Percentiles rank a stretch among this genome's conserved stretches.
These are phyloP conservation scores for Desmodesmus armatus DNA, from an alignment of 139 green algal species.

Conservation along the genomic window DNA sequence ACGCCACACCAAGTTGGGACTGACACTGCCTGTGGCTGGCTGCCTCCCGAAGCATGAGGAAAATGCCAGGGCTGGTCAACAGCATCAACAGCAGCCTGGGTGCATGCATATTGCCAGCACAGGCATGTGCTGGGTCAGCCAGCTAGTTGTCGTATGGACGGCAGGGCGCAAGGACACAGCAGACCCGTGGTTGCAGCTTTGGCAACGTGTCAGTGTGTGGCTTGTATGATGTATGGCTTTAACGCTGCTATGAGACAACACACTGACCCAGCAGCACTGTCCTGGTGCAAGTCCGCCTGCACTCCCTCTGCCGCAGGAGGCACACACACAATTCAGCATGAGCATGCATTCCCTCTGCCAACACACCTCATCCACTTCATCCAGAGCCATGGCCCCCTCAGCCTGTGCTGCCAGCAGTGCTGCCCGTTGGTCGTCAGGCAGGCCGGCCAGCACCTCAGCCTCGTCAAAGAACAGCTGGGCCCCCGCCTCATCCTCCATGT, in stretches of 20 bases:
- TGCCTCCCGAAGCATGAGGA: background rate
- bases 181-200: too few relatives aligned
- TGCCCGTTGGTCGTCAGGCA: constrained; percentile 26
- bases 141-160: too few relatives aligned
- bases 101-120: too few relatives aligned
- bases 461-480: constrained; percentile 66
- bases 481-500: constrained; percentile 49
- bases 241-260: background rate
- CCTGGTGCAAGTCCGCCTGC: too few relatives aligned
- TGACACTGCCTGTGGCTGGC: background rate
- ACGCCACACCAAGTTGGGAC: background rate
- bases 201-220: too few relatives aligned
- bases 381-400: constrained; percentile 32
- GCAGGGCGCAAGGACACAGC: too few relatives aligned
- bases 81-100: background rate
- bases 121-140: too few relatives aligned
- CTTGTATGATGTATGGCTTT: background rate
- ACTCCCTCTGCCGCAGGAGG: background rate
- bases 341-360: background rate
- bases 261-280: background rate
- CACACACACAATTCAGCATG: background rate
- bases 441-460: constrained; percentile 58
- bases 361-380: constrained; percentile 8
- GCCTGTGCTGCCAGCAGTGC: constrained; percentile 51
- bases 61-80: background rate